These are phyloP conservation scores for Posidonia oceanica DNA, from an alignment of 116 monocot genomes.

Conservation along the genomic window DNA sequence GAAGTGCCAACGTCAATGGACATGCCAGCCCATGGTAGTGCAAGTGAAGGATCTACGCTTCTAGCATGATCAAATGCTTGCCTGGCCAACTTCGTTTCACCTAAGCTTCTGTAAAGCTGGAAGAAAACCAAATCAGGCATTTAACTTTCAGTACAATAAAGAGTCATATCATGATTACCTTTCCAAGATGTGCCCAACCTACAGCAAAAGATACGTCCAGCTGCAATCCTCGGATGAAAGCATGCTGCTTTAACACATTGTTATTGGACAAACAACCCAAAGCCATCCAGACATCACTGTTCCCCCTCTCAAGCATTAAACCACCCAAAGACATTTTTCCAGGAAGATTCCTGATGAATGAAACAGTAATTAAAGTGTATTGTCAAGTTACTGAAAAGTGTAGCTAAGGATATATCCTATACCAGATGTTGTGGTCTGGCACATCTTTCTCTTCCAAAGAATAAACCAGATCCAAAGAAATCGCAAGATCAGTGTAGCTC, in stretches of 20 bases:
- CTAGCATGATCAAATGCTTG: conserved; percentile 90
- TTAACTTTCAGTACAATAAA: not conserved
- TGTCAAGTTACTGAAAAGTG: not conserved
- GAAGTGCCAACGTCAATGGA: conserved; percentile 29
- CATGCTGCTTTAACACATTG: conserved; percentile 74
- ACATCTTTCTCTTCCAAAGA: conserved; percentile 27
- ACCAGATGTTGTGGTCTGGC: conserved; percentile 34
- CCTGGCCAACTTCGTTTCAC: conserved; percentile 55
- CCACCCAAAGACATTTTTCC: conserved; percentile 77
- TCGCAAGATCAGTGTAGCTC: conserved; percentile 66
- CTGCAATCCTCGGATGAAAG: conserved; percentile 76
- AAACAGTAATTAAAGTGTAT: conserved; percentile 9
- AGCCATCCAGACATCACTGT: conserved; percentile 66
- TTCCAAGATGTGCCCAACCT: conserved; percentile 94
- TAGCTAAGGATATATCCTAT: conserved; percentile 11
- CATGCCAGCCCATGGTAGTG: conserved; percentile 99
- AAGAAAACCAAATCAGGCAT: conserved; percentile 19
- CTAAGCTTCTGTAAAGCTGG: conserved; percentile 69
- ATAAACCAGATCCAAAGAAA: conserved; percentile 45
- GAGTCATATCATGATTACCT: conserved; percentile 14
- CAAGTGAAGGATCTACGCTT: conserved; percentile 92
- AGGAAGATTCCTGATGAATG: conserved; percentile 51
- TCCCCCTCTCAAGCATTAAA: conserved; percentile 60
- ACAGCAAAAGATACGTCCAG: conserved; percentile 67
- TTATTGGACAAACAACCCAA: conserved; percentile 59